Percentiles rank a stretch among this genome's conserved stretches.
Conservation (phyloP, 768 basidiomycete species). For the Neoboletus magnificus region DNA sequence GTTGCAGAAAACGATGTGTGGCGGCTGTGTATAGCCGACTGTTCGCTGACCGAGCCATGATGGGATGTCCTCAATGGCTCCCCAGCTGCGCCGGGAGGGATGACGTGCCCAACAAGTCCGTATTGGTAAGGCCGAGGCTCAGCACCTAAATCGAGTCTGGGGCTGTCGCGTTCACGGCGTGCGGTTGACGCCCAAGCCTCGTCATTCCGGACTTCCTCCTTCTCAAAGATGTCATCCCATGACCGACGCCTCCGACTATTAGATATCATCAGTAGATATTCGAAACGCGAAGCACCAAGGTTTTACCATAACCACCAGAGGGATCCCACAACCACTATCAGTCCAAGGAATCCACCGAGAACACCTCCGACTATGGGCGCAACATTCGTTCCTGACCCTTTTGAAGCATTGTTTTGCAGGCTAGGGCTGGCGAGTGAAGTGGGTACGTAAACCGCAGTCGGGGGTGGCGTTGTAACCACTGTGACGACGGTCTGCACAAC, state of each 20-base stretch:
- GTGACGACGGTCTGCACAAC: slow-evolving; percentile 37
- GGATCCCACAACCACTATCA: slow-evolving; percentile 41
- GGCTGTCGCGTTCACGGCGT: slow-evolving; percentile 23
- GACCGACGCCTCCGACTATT: slow-evolving; percentile 42
- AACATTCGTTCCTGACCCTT: slow-evolving; percentile 30
- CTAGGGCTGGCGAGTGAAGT: slow-evolving; percentile 14
- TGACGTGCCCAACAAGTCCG: slow-evolving; percentile 51
- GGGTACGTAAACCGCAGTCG: slow-evolving; percentile 29
- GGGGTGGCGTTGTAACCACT: slow-evolving; percentile 35
- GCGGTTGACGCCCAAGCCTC: slow-evolving; percentile 16
- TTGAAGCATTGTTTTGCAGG: slow-evolving; percentile 13
- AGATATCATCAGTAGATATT: slow-evolving; percentile 8
- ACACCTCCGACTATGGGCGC: slow-evolving; percentile 53
- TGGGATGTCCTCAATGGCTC: slow-evolving; percentile 36
- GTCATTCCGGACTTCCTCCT: slow-evolving; percentile 32
- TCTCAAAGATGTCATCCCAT: slow-evolving; percentile 54
- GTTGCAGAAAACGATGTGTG: slow-evolving; percentile 24
- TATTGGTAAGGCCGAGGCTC: slow-evolving; percentile 62
- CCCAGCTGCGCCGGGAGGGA: slow-evolving; percentile 27
- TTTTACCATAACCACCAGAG: slow-evolving; percentile 53
- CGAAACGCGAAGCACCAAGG: slow-evolving; percentile 1
- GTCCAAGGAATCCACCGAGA: slow-evolving; percentile 52
- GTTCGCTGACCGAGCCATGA: slow-evolving; percentile 19
- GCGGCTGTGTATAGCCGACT: slow-evolving; percentile 21
- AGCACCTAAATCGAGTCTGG: slow-evolving; percentile 28